Percentiles rank a stretch among this genome's conserved stretches.
These are phyloP conservation scores for Phyllosticta capitalensis DNA, from an alignment of 2,329 filamentous ascomycete species.

Conservation along the genomic window DNA sequence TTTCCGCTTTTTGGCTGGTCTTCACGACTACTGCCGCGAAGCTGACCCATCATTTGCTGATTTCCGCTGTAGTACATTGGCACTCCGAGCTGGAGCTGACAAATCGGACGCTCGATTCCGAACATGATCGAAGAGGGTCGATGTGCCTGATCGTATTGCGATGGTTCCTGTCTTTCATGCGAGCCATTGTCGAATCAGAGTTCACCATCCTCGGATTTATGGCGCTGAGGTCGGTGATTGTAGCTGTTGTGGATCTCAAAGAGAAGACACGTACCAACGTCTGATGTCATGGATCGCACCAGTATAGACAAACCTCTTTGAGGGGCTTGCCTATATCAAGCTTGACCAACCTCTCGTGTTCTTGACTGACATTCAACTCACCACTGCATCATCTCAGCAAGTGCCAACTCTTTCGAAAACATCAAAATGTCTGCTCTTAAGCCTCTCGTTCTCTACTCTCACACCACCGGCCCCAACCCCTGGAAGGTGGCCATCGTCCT, in stretches of 20 bases:
- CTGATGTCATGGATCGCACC: neutral
- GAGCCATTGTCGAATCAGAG: neutral
- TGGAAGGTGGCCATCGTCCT: conserved; percentile 38
- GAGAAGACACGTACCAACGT: neutral
- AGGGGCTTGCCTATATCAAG: conserved; percentile 1
- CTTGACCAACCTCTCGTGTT: neutral
- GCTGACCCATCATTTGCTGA: neutral
- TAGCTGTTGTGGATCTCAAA: neutral
- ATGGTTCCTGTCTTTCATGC: neutral
- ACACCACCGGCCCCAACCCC: conserved; percentile 24
- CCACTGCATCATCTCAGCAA: neutral
- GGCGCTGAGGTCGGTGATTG: neutral
- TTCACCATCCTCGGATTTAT: neutral
- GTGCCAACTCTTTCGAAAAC: neutral
- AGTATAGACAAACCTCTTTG: neutral
- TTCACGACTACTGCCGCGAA: neutral
- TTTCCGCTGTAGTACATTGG: neutral
- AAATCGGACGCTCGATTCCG: neutral
- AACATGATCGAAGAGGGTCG: neutral
- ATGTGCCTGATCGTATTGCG: neutral
- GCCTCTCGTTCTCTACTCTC: conserved; percentile 11
- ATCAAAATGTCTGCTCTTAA: conserved; percentile 7
- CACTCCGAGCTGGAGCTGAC: neutral
- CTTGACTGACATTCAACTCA: neutral
- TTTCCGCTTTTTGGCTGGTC: neutral